These are phyloP conservation scores for Phytopythium kandeliae DNA, from an alignment of 352 stramenopile genomes.

Conservation along the genomic window DNA sequence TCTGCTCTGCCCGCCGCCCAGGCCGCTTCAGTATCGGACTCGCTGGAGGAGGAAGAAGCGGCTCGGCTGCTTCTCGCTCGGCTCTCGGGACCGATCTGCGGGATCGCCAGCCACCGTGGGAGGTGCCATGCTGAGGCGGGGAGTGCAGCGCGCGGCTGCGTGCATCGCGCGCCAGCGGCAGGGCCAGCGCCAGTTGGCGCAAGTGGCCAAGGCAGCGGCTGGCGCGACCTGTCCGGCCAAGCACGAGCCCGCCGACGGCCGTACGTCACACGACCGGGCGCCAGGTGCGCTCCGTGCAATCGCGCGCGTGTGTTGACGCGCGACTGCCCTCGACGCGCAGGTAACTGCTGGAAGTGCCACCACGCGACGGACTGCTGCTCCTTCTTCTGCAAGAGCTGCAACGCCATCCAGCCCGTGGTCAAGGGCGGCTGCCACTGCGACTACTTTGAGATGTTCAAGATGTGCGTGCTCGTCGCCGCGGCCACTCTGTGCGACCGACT, in stretches of 20 bases:
- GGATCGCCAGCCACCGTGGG: no score
- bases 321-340: slow-evolving; percentile 11
- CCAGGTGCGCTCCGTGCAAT: background rate
- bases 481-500: background rate
- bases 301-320: no score
- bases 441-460: slow-evolving; percentile 85
- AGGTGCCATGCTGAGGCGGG: slow-evolving; percentile 25
- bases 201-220: slow-evolving; percentile 1
- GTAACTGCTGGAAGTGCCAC: slow-evolving; percentile 80
- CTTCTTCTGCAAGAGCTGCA: slow-evolving; percentile 78
- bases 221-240: slow-evolving; percentile 1
- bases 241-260: background rate
- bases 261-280: slow-evolving; percentile 2
- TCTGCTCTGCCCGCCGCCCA: background rate
- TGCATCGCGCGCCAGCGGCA: background rate
- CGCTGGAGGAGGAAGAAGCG: background rate
- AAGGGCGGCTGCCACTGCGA: slow-evolving; percentile 58
- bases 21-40: no score
- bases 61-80: no score
- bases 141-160: slow-evolving; percentile 12
- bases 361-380: slow-evolving; percentile 75
- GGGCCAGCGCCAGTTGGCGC: background rate
- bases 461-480: slow-evolving; percentile 30
- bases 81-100: no score
- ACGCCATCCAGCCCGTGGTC: slow-evolving; percentile 74